Conservation (phyloP, 202 grass and related monocot species). For the Eragrostis tef region DNA sequence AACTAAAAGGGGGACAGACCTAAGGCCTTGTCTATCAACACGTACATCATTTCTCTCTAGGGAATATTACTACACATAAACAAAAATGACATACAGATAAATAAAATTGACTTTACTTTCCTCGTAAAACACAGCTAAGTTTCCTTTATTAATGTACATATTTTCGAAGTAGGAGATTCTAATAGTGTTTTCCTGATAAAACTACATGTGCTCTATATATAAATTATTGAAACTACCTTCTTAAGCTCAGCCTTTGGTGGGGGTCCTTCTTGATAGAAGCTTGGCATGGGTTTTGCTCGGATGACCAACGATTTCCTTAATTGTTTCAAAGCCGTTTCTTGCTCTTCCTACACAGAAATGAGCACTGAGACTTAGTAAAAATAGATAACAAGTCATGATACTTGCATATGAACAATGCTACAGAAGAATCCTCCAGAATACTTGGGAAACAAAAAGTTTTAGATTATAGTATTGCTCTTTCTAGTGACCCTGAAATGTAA, state of each 20-base stretch:
- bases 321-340: conserved; percentile 77
- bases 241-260: conserved; percentile 78
- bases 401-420: neutral
- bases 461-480: neutral
- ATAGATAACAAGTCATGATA: neutral
- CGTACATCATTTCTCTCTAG: neutral
- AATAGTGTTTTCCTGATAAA: neutral
- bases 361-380: conserved; percentile 30
- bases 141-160: neutral
- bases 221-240: conserved; percentile 54
- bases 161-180: neutral
- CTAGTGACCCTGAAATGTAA: neutral
- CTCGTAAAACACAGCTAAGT: neutral
- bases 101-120: too few species aligned
- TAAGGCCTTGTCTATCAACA: too few species aligned
- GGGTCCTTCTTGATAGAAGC: conserved; percentile 76
- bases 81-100: neutral
- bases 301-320: conserved; percentile 73
- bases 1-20: neutral
- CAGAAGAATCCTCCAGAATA: neutral
- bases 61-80: conserved; percentile 12
- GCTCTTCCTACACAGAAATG: conserved; percentile 71
- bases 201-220: neutral
- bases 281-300: conserved; percentile 75
- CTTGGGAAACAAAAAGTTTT: neutral